Percentiles rank a stretch among this genome's conserved stretches.
Conservation (phyloP, 2,329 filamentous ascomycete species). For the Claviceps fusiformis region DNA sequence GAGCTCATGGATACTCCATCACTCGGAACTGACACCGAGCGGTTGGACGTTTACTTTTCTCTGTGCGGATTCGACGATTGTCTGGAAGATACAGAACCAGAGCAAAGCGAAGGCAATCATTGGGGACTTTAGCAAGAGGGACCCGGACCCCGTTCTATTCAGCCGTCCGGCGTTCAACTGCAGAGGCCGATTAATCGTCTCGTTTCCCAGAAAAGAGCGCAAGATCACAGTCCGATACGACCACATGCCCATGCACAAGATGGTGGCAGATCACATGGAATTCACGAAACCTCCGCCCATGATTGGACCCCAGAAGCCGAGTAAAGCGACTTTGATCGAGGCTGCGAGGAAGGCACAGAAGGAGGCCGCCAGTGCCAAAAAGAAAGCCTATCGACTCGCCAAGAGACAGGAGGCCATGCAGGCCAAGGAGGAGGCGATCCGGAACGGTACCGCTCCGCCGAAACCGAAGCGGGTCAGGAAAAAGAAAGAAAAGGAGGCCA, state of each 20-base stretch:
- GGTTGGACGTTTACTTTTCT: constrained; percentile 41
- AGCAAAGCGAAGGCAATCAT: constrained; percentile 26
- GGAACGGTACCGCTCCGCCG: neutral
- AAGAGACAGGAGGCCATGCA: constrained; percentile 15
- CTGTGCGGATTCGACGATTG: constrained; percentile 38
- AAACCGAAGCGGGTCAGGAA: constrained; percentile 17
- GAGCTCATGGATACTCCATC: constrained; percentile 33
- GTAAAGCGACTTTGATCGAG: neutral
- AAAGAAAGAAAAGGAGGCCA: constrained; percentile 9
- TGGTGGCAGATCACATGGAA: constrained; percentile 35
- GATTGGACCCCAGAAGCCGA: constrained; percentile 14
- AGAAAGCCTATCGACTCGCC: constrained; percentile 13
- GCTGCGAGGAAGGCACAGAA: constrained; percentile 13
- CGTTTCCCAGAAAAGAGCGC: constrained; percentile 33
- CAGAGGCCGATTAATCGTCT: constrained; percentile 34
- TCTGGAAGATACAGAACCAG: constrained; percentile 37
- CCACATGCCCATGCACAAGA: constrained; percentile 43
- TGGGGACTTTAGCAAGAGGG: constrained; percentile 34
- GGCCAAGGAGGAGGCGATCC: constrained; percentile 8
- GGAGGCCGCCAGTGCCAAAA: constrained; percentile 12
- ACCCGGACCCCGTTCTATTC: constrained; percentile 28
- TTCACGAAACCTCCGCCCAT: constrained; percentile 32
- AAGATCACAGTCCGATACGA: constrained; percentile 39
- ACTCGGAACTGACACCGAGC: constrained; percentile 29
- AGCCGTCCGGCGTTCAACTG: constrained; percentile 47